A percentile compares a stretch with the other conserved stretches of the same genome.
Conservation (phyloP, 345 rosid species). For the Odontarrhena argentea region DNA sequence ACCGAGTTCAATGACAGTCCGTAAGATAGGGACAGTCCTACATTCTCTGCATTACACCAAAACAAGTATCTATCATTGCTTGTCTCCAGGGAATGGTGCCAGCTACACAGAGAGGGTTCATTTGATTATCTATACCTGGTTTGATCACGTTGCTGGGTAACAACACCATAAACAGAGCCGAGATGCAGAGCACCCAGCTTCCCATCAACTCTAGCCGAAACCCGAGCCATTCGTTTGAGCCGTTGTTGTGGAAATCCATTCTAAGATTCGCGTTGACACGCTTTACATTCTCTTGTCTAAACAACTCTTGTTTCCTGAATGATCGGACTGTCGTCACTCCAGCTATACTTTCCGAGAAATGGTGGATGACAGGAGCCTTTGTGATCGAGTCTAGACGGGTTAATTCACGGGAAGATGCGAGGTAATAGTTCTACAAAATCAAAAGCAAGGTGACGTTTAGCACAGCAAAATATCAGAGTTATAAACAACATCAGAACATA, state of each 20-base stretch:
- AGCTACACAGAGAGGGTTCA: neutral
- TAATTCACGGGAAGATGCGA: conserved; percentile 79
- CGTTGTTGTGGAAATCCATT: conserved; percentile 90
- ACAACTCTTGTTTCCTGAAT: conserved; percentile 59
- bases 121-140: conserved; percentile 59
- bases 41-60: conserved; percentile 59
- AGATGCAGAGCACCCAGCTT: conserved; percentile 72
- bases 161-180: conserved; percentile 75
- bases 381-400: conserved; percentile 95
- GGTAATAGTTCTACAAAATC: conserved; percentile 67
- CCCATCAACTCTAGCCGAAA: conserved; percentile 80
- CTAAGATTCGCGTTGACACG: conserved; percentile 75
- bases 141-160: conserved; percentile 74
- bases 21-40: conserved; percentile 88
- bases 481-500: neutral
- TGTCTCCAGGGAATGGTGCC: neutral
- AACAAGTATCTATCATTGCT: neutral
- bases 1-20: conserved; percentile 85
- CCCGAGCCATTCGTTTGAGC: conserved; percentile 95
- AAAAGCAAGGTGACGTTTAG: neutral
- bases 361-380: conserved; percentile 92
- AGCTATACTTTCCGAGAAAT: conserved; percentile 90
- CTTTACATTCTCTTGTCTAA: conserved; percentile 66
- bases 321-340: conserved; percentile 88
- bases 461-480: conserved; percentile 2